These are phyloP conservation scores for Fragaria ananassa DNA, from an alignment of 306 rosid genomes.

Conservation along the genomic window DNA sequence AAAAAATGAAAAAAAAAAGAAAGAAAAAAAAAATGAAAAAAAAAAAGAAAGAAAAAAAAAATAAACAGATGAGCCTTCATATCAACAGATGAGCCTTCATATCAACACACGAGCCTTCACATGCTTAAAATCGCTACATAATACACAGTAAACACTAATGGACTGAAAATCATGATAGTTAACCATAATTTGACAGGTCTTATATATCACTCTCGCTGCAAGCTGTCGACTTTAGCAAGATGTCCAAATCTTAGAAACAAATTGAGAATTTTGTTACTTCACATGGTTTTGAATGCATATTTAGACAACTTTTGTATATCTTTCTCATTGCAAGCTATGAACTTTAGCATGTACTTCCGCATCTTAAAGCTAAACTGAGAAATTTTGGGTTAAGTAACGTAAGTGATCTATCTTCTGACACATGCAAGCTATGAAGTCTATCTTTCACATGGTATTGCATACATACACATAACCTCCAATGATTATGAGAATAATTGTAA, in stretches of 20 bases:
- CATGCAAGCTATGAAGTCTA: not conserved
- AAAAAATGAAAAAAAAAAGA: constrained; percentile 7
- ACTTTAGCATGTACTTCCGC: not conserved
- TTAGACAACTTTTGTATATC: not conserved
- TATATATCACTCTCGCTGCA: not conserved
- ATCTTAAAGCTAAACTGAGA: not conserved
- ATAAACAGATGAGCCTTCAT: too few relatives aligned
- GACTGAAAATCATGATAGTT: not conserved
- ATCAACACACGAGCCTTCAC: not conserved
- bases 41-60: too few relatives aligned
- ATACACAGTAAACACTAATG: not conserved
- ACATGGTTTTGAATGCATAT: not conserved
- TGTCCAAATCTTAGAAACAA: not conserved
- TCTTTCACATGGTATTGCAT: not conserved
- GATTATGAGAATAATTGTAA: not conserved
- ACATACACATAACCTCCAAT: not conserved
- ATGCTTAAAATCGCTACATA: not conserved
- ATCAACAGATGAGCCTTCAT: not conserved
- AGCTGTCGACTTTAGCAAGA: not conserved
- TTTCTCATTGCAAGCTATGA: not conserved
- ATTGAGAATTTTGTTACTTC: not conserved
- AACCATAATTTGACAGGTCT: not conserved
- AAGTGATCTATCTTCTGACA: not conserved
- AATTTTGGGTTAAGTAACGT: too few relatives aligned
- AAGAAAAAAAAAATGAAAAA: too few relatives aligned